Evolutionary conservation across 257 asterid species (phyloP).

Genomic region (Plantago major): DNA sequence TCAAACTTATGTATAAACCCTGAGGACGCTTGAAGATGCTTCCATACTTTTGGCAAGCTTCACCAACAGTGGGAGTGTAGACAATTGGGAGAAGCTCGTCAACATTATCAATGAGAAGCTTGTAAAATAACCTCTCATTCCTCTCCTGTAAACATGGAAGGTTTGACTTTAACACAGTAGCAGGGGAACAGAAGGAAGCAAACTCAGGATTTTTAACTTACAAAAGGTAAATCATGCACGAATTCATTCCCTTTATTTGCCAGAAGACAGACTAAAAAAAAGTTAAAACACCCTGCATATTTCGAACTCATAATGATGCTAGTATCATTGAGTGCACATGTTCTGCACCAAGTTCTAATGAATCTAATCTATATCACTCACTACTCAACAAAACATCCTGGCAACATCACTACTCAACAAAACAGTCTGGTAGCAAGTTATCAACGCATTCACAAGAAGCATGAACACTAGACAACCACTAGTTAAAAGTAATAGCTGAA

Average conservation of each 20-base stretch:
- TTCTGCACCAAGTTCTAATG: neutral
- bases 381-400: too few relatives aligned
- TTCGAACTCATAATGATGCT: too few relatives aligned
- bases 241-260: too few relatives aligned
- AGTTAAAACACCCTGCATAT: neutral
- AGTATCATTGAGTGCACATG: too few relatives aligned
- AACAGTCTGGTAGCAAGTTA: neutral
- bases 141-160: slow-evolving; percentile 54
- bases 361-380: neutral
- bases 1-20: slow-evolving; percentile 82
- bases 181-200: neutral
- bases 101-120: slow-evolving; percentile 78
- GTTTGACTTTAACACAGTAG: neutral
- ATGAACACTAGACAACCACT: neutral
- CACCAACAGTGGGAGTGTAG: slow-evolving; percentile 88
- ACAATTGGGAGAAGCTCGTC: slow-evolving; percentile 91
- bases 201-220: neutral
- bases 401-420: neutral
- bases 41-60: slow-evolving; percentile 96
- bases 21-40: slow-evolving; percentile 87
- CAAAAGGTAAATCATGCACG: neutral
- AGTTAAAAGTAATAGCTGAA: neutral
- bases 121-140: slow-evolving; percentile 88
- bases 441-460: neutral
- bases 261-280: neutral